Base-by-base conservation (phyloP, 345 rosid genomes). In the Mercurialis annua region DNA sequence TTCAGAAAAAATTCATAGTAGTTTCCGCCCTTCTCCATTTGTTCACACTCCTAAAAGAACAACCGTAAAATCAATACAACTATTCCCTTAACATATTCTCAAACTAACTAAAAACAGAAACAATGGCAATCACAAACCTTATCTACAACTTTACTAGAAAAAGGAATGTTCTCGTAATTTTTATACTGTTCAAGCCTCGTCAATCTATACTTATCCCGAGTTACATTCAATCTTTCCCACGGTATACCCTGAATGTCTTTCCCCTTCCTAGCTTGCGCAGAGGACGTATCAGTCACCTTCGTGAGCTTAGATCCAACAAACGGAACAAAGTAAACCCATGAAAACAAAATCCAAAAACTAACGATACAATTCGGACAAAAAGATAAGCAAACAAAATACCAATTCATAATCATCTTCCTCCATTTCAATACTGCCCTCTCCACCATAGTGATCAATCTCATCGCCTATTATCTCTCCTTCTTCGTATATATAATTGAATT, bases 191-290 rank as follows among this genome's bases (percentile, higher is more conserved):
- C 95, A 54, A 93, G 79, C 78, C 99, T 83, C 65, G 96, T 93
- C 78, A 85, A 83, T 59, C 99, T 81, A 64, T 93, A 91, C 33
- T 86, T 85, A 59, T 86, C 89, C 78, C 99, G 81, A 10, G 95
- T 85, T 70, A 91, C 84, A 66, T 84, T 91, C 65, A 87, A 88
- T 56, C 95, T 84, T 18, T 91, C 96, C 99, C 99, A 91, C 1
- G 99, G 99, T 51, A 93, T 91, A 66, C 99, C 99, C 74, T 93
- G 99, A 72, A 93, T 90, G 55, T 93, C 98, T 68, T 81, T 89
- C 16, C 97, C 96, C 48, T 79, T 77, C 69, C 97, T 82, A 52
- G 97, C 97, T 70, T 90, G 82, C 59, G 85, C 96, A 66, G 98
- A 87, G 55, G 89, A 76, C 50, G 96, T 93, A 76, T 89, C 98